Evolutionary conservation across 2,329 filamentous ascomycete genomes (phyloP).

Genomic region (Chrysosporium keratinophilum): DNA sequence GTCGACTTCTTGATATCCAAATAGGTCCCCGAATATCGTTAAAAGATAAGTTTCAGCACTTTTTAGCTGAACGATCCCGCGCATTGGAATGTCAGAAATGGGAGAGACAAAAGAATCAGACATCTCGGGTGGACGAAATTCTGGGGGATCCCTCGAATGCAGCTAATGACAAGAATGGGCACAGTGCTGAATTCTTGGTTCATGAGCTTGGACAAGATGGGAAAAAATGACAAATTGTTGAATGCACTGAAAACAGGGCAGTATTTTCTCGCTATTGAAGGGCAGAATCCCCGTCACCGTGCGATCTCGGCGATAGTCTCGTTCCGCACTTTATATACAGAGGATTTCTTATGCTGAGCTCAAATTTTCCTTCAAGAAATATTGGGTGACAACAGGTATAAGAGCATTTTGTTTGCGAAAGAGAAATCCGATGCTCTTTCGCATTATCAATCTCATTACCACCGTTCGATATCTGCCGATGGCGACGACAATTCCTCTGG

Average conservation of each 20-base stretch:
- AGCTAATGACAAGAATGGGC: background rate
- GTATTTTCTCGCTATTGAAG: background rate
- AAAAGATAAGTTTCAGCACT: background rate
- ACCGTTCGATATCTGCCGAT: background rate
- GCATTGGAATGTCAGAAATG: background rate
- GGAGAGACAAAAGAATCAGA: background rate
- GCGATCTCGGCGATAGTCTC: background rate
- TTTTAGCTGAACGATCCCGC: constrained; percentile 1
- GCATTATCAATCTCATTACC: background rate
- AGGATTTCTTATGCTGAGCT: background rate
- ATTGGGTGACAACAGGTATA: background rate
- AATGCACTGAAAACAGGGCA: background rate
- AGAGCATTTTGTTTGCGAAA: background rate
- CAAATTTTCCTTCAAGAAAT: background rate
- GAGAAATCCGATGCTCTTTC: background rate
- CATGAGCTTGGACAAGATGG: background rate
- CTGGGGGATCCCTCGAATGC: background rate
- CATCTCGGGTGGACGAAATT: background rate
- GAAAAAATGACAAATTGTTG: background rate
- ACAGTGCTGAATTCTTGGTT: background rate
- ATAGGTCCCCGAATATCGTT: background rate
- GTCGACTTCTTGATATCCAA: background rate
- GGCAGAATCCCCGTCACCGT: background rate
- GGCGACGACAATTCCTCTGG: background rate
- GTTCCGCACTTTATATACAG: background rate